Percentiles rank a stretch among this genome's conserved stretches.
These are phyloP conservation scores for Acmispon strigosus DNA, from an alignment of 306 rosid genomes.

Conservation along the genomic window DNA sequence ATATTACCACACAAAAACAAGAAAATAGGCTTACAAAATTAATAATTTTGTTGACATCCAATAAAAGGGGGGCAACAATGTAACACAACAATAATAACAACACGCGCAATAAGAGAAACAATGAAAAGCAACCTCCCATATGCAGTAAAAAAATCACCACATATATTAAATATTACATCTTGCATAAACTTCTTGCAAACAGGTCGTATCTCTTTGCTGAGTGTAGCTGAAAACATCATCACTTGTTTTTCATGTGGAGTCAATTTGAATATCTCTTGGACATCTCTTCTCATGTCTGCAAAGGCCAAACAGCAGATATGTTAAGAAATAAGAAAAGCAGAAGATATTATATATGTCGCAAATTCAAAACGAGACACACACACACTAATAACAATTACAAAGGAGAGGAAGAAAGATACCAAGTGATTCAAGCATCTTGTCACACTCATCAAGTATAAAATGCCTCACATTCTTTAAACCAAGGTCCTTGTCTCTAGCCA, in stretches of 20 bases:
- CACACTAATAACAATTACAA: background rate
- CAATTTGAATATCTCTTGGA: conserved; percentile 65
- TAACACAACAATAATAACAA: background rate
- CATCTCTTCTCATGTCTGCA: conserved; percentile 72
- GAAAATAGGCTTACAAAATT: background rate
- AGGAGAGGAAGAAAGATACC: conserved; percentile 32
- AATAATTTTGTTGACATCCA: background rate
- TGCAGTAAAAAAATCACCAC: background rate
- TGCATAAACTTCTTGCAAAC: conserved; percentile 88
- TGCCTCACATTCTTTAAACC: conserved; percentile 72
- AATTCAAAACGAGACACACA: background rate
- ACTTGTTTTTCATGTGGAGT: conserved; percentile 84
- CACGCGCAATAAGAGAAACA: background rate
- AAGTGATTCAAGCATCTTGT: conserved; percentile 80
- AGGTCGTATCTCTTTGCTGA: conserved; percentile 72
- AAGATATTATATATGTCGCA: background rate
- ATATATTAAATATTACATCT: conserved; percentile 48
- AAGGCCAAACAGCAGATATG: background rate
- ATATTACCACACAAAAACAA: background rate
- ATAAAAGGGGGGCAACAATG: background rate
- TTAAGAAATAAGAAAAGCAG: background rate
- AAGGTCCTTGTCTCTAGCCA: conserved; percentile 67
- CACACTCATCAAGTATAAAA: conserved; percentile 76
- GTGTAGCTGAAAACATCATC: conserved; percentile 82
- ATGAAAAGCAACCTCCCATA: background rate